phyloP scores from a whole-genome alignment of 345 rosid genomes.

The Pistacia vera region DNA sequence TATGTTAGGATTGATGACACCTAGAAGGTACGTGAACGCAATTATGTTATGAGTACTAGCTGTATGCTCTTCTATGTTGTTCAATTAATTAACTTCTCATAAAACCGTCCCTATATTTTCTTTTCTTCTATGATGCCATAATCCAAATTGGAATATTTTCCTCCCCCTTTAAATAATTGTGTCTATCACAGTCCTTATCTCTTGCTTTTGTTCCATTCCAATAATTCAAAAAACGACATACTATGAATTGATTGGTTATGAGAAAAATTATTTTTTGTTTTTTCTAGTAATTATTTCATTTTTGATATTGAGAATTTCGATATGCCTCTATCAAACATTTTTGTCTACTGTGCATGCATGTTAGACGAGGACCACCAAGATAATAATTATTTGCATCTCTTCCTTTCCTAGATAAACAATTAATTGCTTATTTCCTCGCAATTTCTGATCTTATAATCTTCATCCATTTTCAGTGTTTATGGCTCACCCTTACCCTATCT shows the following conservation, averaged over 20 bases:
- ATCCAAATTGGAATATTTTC: background rate
- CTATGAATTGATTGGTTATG: background rate
- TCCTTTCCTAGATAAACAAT: background rate
- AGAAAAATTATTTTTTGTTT: background rate
- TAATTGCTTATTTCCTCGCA: background rate
- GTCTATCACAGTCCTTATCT: background rate
- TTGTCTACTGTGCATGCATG: background rate
- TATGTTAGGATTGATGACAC: too few relatives aligned
- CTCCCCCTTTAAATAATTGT: background rate
- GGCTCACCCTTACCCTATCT: background rate
- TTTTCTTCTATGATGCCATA: background rate
- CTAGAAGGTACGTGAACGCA: too few relatives aligned
- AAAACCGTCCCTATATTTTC: background rate
- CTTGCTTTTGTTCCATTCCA: background rate
- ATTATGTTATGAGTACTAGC: too few relatives aligned
- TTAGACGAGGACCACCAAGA: background rate
- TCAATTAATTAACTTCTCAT: background rate
- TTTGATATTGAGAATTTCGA: background rate
- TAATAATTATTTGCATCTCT: background rate
- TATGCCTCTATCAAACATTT: background rate
- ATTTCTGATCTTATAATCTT: background rate
- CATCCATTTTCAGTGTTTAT: background rate
- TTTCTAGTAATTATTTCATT: background rate
- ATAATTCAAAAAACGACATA: background rate
- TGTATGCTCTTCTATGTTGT: too few relatives aligned